Evolutionary conservation across 106 monocot genomes (phyloP), one percentile per base, ranked within the genome.

Genomic region (Gastrodia elata): DNA sequence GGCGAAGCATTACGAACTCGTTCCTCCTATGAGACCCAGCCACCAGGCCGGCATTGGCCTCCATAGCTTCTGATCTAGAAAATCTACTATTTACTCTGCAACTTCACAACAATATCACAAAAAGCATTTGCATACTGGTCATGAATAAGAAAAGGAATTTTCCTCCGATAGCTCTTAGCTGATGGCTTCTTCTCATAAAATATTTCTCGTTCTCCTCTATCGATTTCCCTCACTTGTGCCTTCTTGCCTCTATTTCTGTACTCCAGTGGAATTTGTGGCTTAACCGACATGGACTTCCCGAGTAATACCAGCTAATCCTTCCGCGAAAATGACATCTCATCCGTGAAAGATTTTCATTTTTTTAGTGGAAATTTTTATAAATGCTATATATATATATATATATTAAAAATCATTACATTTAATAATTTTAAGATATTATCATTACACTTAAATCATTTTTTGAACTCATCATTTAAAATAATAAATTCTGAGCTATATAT

Each of bases 1-100:
- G 75, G 1, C 88, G 84, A 68, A 94, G 91, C 94, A 88, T 79
- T 35, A 94, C 88, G 70, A 94, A 81, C 80, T 94, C 91, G 76
- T 94, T 91, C 65, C 91, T 79, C 76, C 81, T 86, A 84, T 81
- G 81, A 70, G 94, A 94, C 2, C 91, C 91, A 16, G 88, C 94
- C 36, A 90, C 84, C 94, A 94, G 85, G 28, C 90, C 94, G 26
- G 87, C 85, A 78, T 90, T 94, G 70, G 90, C 80, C 68, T 86
- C 90, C 94, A 94, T 94, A 32, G 68, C 42, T 34, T 68, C 68
- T 20, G 37, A 69, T 64, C 20, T 38, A 6, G 7, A 67, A 37
- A 36, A 43, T 48, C 75, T 67, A 9, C 40, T 27, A 8, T 15
- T 64, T 33, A 32, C 37, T 41, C 58, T 30, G 18, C 65, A 15